phyloP scores from a whole-genome alignment of 2,329 filamentous ascomycete species.

The Arachnomyces sp. region DNA sequence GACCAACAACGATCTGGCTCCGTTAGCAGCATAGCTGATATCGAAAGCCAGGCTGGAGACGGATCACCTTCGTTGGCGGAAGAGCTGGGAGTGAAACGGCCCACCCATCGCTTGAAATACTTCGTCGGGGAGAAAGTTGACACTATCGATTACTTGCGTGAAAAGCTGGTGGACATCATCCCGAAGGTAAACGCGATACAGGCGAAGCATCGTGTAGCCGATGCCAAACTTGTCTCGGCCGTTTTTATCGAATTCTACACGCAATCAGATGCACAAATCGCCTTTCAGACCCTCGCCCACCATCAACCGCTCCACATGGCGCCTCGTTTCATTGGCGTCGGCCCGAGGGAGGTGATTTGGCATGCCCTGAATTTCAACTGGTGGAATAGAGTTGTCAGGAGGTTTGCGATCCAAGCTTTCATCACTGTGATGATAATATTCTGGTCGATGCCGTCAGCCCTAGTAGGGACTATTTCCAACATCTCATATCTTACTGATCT shows the following conservation, averaged over 20 bases:
- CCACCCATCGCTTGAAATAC: slow-evolving; percentile 61
- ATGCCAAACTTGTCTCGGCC: slow-evolving; percentile 60
- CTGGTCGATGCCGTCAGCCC: slow-evolving; percentile 68
- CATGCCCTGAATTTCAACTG: slow-evolving; percentile 69
- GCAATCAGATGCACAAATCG: slow-evolving; percentile 76
- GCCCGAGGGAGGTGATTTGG: slow-evolving; percentile 85
- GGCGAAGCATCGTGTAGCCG: slow-evolving; percentile 54
- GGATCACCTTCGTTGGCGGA: slow-evolving; percentile 22
- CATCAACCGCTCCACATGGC: slow-evolving; percentile 82
- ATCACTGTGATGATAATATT: slow-evolving; percentile 76
- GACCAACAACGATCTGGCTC: slow-evolving; percentile 22
- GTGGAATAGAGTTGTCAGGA: slow-evolving; percentile 72
- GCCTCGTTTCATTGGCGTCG: slow-evolving; percentile 76
- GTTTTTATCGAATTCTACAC: slow-evolving; percentile 85
- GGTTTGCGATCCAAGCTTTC: slow-evolving; percentile 60
- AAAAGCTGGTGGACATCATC: slow-evolving; percentile 63
- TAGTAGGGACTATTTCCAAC: slow-evolving; percentile 84
- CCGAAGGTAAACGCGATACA: slow-evolving; percentile 62
- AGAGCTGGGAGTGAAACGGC: slow-evolving; percentile 48
- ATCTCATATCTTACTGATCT: slow-evolving; percentile 56
- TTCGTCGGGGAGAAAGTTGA: slow-evolving; percentile 78
- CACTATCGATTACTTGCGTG: slow-evolving; percentile 78
- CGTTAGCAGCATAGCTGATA: slow-evolving; percentile 11
- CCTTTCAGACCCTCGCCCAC: slow-evolving; percentile 75
- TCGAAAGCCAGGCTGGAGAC: slow-evolving; percentile 21